These are phyloP conservation scores for Kazachstania psychrophila DNA, from an alignment of 805 yeast genomes.

Conservation along the genomic window DNA sequence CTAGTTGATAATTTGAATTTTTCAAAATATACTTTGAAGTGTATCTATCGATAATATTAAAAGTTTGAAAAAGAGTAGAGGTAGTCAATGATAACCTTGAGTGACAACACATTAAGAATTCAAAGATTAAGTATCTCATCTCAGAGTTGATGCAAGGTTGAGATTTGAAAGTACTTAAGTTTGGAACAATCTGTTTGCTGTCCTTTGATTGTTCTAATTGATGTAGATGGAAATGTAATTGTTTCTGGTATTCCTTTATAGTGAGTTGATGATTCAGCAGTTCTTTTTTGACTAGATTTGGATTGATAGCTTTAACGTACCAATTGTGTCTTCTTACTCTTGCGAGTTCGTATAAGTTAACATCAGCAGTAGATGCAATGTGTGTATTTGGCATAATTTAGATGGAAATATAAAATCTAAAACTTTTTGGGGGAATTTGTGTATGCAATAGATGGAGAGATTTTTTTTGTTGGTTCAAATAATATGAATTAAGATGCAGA, in stretches of 20 bases:
- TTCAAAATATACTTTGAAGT: slow-evolving; percentile 72
- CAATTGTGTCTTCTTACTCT: slow-evolving; percentile 13
- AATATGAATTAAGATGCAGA: too few relatives aligned
- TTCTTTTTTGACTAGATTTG: slow-evolving; percentile 38
- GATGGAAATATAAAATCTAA: background rate
- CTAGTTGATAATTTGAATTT: slow-evolving; percentile 73
- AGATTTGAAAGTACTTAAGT: slow-evolving; percentile 25
- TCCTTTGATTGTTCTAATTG: background rate
- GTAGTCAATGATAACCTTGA: slow-evolving; percentile 52
- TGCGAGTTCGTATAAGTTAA: slow-evolving; percentile 2
- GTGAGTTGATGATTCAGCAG: slow-evolving; percentile 36
- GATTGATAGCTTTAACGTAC: slow-evolving; percentile 12
- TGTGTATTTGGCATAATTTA: background rate
- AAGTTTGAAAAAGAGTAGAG: slow-evolving; percentile 56
- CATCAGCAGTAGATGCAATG: background rate
- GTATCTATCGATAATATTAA: slow-evolving; percentile 74
- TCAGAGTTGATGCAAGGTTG: slow-evolving; percentile 34
- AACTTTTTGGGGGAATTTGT: too few relatives aligned
- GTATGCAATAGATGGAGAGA: too few relatives aligned
- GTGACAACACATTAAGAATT: slow-evolving; percentile 67
- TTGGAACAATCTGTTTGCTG: background rate
- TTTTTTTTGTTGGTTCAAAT: too few relatives aligned
- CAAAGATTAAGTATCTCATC: slow-evolving; percentile 74
- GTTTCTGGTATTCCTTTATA: slow-evolving; percentile 34
- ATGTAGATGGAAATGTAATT: background rate